Percentiles rank a stretch among this genome's conserved stretches.
phyloP scores from a whole-genome alignment of 352 stramenopile genomes.

The Globisporangium viniferum region DNA sequence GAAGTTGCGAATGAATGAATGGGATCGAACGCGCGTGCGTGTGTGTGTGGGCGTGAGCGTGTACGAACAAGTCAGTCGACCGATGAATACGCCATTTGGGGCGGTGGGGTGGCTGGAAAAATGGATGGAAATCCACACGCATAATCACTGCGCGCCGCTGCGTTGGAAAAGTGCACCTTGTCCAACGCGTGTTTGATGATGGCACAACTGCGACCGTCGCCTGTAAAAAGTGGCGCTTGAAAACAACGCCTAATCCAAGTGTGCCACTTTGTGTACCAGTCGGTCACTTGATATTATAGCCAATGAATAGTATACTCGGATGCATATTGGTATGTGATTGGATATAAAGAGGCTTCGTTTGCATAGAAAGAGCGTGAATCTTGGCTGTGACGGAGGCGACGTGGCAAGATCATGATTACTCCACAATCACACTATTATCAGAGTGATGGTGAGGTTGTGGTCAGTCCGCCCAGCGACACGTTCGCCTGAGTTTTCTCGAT shows the following conservation, averaged over 20 bases:
- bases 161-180: neutral
- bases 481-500: slow-evolving; percentile 2
- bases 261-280: neutral
- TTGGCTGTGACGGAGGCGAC: neutral
- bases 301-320: neutral
- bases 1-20: neutral
- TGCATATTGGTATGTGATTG: too few species aligned
- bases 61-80: neutral
- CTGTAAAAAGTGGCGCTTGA: neutral
- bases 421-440: neutral
- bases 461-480: neutral
- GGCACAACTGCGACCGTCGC: slow-evolving; percentile 2
- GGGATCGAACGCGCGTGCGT: neutral
- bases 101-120: neutral
- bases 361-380: slow-evolving; percentile 3
- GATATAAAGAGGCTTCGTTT: neutral
- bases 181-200: slow-evolving; percentile 1
- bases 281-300: neutral
- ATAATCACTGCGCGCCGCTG: neutral
- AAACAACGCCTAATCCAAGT: neutral
- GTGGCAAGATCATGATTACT: neutral
- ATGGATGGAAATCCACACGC: neutral
- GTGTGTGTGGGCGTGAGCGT: neutral
- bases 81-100: neutral
- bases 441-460: neutral